phyloP scores from a whole-genome alignment of 2,329 filamentous ascomycete genomes.

The Tolypocladium album region DNA sequence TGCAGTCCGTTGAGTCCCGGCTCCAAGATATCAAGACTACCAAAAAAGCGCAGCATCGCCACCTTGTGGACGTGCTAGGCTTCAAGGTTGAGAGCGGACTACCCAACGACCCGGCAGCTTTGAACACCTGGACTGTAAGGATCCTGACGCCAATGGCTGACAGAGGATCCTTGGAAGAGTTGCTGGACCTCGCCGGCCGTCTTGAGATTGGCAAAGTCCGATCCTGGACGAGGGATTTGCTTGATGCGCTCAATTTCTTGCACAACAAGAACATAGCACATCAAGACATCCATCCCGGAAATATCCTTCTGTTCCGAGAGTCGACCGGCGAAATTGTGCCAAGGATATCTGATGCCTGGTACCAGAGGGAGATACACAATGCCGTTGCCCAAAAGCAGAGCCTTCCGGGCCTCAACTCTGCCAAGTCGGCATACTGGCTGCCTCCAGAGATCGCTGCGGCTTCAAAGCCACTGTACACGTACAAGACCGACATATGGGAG shows the following conservation, averaged over 20 bases:
- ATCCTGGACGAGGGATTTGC: constrained; percentile 82
- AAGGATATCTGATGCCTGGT: constrained; percentile 66
- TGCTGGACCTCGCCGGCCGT: constrained; percentile 68
- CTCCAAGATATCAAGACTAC: constrained; percentile 65
- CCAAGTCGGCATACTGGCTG: constrained; percentile 73
- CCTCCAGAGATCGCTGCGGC: constrained; percentile 63
- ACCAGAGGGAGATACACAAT: constrained; percentile 55
- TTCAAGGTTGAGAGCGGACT: constrained; percentile 61
- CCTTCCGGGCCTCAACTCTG: constrained; percentile 43
- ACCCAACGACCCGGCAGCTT: constrained; percentile 23
- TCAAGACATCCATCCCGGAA: constrained; percentile 68
- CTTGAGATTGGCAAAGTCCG: constrained; percentile 67
- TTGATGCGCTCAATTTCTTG: constrained; percentile 80
- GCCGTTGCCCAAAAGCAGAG: constrained; percentile 43
- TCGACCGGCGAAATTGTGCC: constrained; percentile 57
- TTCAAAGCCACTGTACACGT: constrained; percentile 51
- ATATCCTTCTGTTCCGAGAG: constrained; percentile 67
- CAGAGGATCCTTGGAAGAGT: constrained; percentile 71
- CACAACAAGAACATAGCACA: constrained; percentile 80
- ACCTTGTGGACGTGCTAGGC: constrained; percentile 69
- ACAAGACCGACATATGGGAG: constrained; percentile 91
- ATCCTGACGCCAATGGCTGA: constrained; percentile 68
- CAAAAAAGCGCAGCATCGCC: constrained; percentile 64
- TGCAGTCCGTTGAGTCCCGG: constrained; percentile 66
- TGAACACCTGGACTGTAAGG: constrained; percentile 57